phyloP scores from a whole-genome alignment of 306 rosid genomes.

The Corylus americana region DNA sequence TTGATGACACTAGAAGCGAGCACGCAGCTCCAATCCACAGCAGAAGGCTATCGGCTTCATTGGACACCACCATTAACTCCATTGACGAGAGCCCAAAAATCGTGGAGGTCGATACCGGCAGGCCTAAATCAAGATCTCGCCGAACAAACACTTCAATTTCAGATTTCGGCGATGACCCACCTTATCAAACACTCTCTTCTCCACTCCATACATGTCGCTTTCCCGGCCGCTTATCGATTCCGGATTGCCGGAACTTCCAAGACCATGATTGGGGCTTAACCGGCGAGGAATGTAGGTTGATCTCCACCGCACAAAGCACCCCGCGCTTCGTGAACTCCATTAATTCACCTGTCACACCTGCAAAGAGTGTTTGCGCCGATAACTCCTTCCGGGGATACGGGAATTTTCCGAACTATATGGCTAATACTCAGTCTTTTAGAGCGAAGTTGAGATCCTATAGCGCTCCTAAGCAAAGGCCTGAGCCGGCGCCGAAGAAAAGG shows the following conservation, averaged over 20 bases:
- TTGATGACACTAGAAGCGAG: conserved; percentile 64
- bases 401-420: conserved; percentile 70
- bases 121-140: conserved; percentile 74
- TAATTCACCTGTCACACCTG: conserved; percentile 49
- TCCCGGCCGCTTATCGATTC: conserved; percentile 49
- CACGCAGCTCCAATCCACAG: conserved; percentile 54
- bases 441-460: conserved; percentile 88
- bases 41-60: conserved; percentile 61
- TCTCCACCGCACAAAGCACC: conserved; percentile 85
- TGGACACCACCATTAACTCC: conserved; percentile 46
- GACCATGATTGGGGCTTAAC: conserved; percentile 70
- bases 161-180: conserved; percentile 61
- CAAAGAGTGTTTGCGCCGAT: conserved; percentile 54
- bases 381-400: conserved; percentile 44
- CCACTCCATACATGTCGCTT: conserved; percentile 39
- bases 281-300: conserved; percentile 63
- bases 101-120: conserved; percentile 80
- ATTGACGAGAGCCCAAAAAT: conserved; percentile 74
- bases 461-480: conserved; percentile 92
- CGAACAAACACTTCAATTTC: conserved; percentile 68
- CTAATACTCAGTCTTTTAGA: conserved; percentile 68
- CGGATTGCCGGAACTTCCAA: conserved; percentile 44
- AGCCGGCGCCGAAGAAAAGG: conserved; percentile 57
- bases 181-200: conserved; percentile 47
- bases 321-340: conserved; percentile 58